Conservation (phyloP, 129 eudicot genomes). For the Silybum marianum region DNA sequence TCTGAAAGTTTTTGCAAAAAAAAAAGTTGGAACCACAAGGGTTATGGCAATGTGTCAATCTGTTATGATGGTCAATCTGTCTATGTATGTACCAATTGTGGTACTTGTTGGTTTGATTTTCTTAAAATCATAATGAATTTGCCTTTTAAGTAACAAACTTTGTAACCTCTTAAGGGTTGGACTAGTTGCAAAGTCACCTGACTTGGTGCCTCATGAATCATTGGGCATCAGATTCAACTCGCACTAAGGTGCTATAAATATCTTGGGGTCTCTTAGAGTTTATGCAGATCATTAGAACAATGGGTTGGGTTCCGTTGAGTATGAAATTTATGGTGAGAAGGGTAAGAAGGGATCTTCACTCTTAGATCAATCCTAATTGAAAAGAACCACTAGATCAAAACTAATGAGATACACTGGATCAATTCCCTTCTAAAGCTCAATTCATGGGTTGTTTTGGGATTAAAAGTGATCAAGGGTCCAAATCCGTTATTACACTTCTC, state of each 20-base stretch:
- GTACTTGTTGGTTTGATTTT: neutral
- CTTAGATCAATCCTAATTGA: too few species aligned
- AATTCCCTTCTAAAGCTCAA: too few species aligned
- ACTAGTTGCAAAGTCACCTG: neutral
- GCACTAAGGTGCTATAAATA: neutral
- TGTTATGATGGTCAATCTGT: neutral
- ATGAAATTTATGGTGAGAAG: too few species aligned
- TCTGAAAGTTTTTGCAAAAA: neutral
- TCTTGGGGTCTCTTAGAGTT: neutral
- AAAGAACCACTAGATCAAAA: too few species aligned
- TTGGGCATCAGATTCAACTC: neutral
- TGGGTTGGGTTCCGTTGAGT: neutral
- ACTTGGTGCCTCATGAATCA: neutral
- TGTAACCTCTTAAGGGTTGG: neutral
- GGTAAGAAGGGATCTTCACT: too few species aligned
- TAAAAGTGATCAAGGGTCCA: too few species aligned
- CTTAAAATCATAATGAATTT: neutral
- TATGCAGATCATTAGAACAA: neutral
- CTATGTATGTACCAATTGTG: neutral
- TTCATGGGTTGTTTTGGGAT: too few species aligned
- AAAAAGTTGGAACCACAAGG: neutral
- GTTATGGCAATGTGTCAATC: neutral
- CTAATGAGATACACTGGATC: too few species aligned
- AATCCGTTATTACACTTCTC: too few species aligned
- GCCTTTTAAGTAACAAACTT: neutral